phyloP scores from a whole-genome alignment of 495 filamentous ascomycete genomes.

The Hyaloscypha finlandica region DNA sequence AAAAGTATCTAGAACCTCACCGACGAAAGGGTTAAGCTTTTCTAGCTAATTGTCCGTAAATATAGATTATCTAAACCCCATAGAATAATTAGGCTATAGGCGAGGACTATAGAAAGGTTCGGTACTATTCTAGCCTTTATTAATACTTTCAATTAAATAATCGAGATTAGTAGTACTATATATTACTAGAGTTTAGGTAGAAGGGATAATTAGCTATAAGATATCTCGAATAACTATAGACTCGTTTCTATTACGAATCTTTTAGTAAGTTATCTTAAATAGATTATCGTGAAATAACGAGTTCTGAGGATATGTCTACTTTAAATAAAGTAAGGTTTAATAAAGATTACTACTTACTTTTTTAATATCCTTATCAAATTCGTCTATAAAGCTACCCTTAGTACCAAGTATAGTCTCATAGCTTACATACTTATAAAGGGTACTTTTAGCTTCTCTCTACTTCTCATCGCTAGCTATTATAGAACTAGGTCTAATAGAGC shows the following conservation, averaged over 20 bases:
- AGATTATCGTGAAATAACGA: constrained; percentile 40
- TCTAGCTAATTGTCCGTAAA: constrained; percentile 37
- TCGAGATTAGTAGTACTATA: constrained; percentile 34
- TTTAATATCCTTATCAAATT: constrained; percentile 30
- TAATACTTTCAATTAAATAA: too few species aligned
- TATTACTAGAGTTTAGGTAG: constrained; percentile 37
- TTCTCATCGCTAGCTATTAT: constrained; percentile 42
- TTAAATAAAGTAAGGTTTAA: too few species aligned
- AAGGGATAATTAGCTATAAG: constrained; percentile 40
- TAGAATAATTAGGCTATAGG: constrained; percentile 46
- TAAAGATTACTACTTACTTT: constrained; percentile 16
- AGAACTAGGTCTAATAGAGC: constrained; percentile 33
- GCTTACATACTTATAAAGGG: constrained; percentile 31
- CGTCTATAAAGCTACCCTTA: constrained; percentile 43
- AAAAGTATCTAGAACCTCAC: constrained; percentile 24
- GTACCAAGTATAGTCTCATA: constrained; percentile 39
- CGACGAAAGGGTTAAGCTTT: constrained; percentile 42
- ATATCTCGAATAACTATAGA: constrained; percentile 43
- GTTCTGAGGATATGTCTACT: too few species aligned
- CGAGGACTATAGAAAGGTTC: constrained; percentile 38
- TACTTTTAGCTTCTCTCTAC: constrained; percentile 41
- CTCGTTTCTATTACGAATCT: constrained; percentile 39
- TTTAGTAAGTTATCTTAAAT: constrained; percentile 36
- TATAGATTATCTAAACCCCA: constrained; percentile 36
- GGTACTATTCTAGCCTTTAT: too few species aligned